phyloP scores from a whole-genome alignment of 768 basidiomycete species.

The Kwoniella sp. region DNA sequence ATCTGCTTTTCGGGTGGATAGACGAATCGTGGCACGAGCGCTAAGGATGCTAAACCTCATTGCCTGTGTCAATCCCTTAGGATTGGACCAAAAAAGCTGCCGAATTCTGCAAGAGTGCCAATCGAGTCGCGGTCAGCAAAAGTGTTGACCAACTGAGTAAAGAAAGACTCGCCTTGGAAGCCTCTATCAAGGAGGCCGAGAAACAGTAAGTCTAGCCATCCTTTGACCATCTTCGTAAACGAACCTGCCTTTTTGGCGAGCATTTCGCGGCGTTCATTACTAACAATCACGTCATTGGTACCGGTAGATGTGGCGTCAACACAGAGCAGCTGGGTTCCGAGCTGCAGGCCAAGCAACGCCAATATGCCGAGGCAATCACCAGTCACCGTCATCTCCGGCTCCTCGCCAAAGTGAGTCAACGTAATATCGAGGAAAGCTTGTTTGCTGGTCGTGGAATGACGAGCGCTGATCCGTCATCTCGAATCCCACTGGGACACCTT shows the following conservation, averaged over 20 bases:
- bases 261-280: too few species aligned
- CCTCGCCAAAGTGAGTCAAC: conserved; percentile 4
- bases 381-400: conserved; percentile 1
- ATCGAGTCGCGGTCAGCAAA: conserved; percentile 10
- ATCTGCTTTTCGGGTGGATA: neutral
- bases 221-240: neutral
- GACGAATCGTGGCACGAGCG: too few species aligned
- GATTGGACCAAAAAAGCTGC: conserved; percentile 29
- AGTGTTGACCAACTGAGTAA: conserved; percentile 6
- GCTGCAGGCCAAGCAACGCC: neutral
- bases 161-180: conserved; percentile 19
- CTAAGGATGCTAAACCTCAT: too few species aligned
- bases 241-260: neutral
- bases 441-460: too few species aligned
- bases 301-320: conserved; percentile 18
- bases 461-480: too few species aligned
- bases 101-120: conserved; percentile 18
- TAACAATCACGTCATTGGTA: neutral
- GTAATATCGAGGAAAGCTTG: too few species aligned
- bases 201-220: conserved; percentile 26
- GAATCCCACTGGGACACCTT: too few species aligned
- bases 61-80: conserved; percentile 22
- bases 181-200: conserved; percentile 32
- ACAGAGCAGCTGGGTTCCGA: conserved; percentile 6
- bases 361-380: neutral